Evolutionary conservation across 2,329 filamentous ascomycete genomes (phyloP).

Genomic region (Drechslera avenae): DNA sequence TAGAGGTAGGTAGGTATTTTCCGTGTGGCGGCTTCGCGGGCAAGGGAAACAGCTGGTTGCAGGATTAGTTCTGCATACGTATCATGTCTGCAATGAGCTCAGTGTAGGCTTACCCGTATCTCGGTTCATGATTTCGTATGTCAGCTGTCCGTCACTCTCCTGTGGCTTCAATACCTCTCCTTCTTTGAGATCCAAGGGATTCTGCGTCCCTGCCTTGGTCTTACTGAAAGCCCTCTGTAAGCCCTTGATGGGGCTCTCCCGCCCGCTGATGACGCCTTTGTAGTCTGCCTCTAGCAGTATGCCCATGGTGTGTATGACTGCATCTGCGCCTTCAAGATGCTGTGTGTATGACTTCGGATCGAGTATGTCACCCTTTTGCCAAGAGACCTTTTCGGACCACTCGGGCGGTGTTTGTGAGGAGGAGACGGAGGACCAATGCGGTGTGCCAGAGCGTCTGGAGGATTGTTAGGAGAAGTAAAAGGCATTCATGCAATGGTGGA

Average conservation of each 20-base stretch:
- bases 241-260: constrained; percentile 79
- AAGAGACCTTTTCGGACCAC: constrained; percentile 83
- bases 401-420: constrained; percentile 70
- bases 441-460: constrained; percentile 82
- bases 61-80: not conserved
- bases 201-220: constrained; percentile 64
- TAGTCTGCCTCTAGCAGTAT: constrained; percentile 97
- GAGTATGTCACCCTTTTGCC: constrained; percentile 88
- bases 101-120: constrained; percentile 62
- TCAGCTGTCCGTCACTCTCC: constrained; percentile 76
- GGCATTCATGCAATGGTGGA: constrained; percentile 1
- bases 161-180: constrained; percentile 66
- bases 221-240: constrained; percentile 78
- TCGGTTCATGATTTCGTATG: constrained; percentile 97
- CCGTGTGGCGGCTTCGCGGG: constrained; percentile 71
- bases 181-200: constrained; percentile 69
- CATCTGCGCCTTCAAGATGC: constrained; percentile 76
- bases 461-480: not conserved
- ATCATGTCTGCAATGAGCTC: not conserved
- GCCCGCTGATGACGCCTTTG: constrained; percentile 85
- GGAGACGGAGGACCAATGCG: constrained; percentile 81
- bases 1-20: constrained; percentile 77
- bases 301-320: constrained; percentile 92
- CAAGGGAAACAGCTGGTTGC: constrained; percentile 72
- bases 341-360: constrained; percentile 78